Percentiles rank a stretch among this genome's conserved stretches.
These are phyloP conservation scores for Triglochin maritima DNA, from an alignment of 106 monocot genomes.

Conservation along the genomic window DNA sequence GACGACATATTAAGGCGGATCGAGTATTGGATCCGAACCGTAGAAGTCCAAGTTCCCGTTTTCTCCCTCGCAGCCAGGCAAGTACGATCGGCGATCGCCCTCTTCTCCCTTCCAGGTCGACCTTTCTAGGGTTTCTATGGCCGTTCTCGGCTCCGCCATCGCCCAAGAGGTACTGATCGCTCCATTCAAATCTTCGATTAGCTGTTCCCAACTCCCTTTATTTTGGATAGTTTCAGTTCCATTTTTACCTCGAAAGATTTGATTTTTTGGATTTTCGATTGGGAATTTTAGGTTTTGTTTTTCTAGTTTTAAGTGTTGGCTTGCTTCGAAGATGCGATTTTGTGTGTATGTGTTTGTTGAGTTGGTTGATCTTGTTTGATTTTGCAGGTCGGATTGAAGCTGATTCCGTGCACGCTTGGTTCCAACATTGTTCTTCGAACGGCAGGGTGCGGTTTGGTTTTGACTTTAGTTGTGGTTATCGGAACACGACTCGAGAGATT, in stretches of 20 bases:
- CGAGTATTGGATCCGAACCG: no score
- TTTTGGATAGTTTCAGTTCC: not conserved
- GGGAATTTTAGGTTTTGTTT: not conserved
- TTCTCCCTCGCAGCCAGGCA: no score
- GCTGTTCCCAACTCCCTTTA: not conserved
- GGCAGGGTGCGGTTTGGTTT: slow-evolving; percentile 48
- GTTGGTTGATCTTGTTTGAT: not conserved
- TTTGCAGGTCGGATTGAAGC: slow-evolving; percentile 55
- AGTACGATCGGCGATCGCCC: no score
- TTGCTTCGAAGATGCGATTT: not conserved
- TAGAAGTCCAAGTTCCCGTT: no score
- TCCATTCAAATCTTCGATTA: not conserved
- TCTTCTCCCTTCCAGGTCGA: no score
- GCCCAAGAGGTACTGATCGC: not conserved
- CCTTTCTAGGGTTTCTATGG: not conserved
- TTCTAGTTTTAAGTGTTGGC: no score
- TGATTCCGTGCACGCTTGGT: slow-evolving; percentile 52
- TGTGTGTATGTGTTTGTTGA: not conserved
- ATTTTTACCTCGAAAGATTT: not conserved
- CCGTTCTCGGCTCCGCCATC: not conserved
- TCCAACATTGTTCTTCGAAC: slow-evolving; percentile 62
- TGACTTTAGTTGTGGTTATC: not conserved
- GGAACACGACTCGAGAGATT: not conserved
- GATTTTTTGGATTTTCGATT: not conserved
- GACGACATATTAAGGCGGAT: no score